Percentiles rank a stretch among this genome's conserved stretches.
Evolutionary conservation across 2,329 filamentous ascomycete species (phyloP).

Genomic region (Cryphonectria nitschkei): DNA sequence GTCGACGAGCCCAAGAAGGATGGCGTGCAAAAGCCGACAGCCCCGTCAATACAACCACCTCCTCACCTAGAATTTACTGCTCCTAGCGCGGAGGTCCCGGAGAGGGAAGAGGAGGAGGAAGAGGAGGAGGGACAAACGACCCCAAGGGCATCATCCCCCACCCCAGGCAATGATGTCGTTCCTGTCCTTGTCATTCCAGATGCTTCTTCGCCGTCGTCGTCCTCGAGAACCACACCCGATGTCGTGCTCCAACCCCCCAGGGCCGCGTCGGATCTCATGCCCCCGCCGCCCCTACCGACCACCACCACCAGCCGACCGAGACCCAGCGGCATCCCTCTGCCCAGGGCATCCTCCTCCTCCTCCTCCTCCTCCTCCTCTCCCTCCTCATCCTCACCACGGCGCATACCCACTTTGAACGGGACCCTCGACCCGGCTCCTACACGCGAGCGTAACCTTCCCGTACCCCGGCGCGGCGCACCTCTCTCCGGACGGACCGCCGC

Average conservation of each 20-base stretch:
- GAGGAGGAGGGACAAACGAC: conserved; percentile 50
- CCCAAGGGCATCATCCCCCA: conserved; percentile 51
- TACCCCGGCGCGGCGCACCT: conserved; percentile 44
- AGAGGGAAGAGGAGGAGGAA: neutral
- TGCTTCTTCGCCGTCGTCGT: conserved; percentile 18
- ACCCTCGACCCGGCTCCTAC: conserved; percentile 31
- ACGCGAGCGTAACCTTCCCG: conserved; percentile 40
- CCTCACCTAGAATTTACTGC: neutral
- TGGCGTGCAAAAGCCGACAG: neutral
- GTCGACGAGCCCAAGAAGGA: neutral
- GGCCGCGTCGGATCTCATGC: conserved; percentile 20
- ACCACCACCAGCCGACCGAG: conserved; percentile 1
- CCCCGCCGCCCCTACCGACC: conserved; percentile 18
- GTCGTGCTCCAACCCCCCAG: conserved; percentile 13
- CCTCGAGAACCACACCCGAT: conserved; percentile 4
- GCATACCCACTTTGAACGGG: conserved; percentile 24
- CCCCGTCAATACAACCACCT: neutral
- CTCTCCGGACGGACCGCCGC: conserved; percentile 16
- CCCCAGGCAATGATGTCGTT: conserved; percentile 38
- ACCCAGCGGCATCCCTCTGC: conserved; percentile 23
- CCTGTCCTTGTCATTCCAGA: conserved; percentile 52
- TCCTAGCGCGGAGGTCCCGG: neutral
- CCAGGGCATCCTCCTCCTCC: conserved; percentile 19
- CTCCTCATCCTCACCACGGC: conserved; percentile 20
- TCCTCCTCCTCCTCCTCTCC: conserved; percentile 13